Percentiles rank a stretch among this genome's conserved stretches.
Conservation (phyloP, 2,329 filamentous ascomycete species). For the Ascosphaera aggregata region DNA sequence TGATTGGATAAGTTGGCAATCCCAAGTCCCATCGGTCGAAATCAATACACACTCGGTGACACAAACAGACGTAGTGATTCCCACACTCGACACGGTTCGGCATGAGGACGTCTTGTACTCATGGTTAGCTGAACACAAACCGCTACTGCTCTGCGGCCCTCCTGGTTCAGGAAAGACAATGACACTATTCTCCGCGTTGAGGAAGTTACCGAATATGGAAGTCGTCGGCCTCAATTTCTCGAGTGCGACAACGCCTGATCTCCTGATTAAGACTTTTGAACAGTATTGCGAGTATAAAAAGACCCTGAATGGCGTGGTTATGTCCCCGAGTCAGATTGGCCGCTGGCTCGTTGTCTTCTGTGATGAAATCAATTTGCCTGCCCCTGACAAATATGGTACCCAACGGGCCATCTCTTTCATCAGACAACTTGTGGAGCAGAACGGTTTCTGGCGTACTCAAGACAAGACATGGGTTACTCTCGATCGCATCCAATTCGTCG, state of each 20-base stretch:
- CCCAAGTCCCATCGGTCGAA: constrained; percentile 79
- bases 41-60: constrained; percentile 97
- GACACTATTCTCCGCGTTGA: constrained; percentile 92
- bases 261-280: constrained; percentile 97
- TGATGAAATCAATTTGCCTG: constrained; percentile 96
- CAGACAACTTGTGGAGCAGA: constrained; percentile 91
- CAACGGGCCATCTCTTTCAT: constrained; percentile 95
- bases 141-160: constrained; percentile 82
- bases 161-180: constrained; percentile 99
- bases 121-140: constrained; percentile 97
- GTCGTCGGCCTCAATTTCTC: constrained; percentile 98
- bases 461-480: constrained; percentile 97
- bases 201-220: constrained; percentile 96
- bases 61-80: constrained; percentile 95
- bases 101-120: constrained; percentile 99
- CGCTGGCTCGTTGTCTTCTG: constrained; percentile 98
- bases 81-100: constrained; percentile 86
- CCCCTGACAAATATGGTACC: constrained; percentile 91
- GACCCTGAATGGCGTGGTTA: constrained; percentile 83
- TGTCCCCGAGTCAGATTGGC: constrained; percentile 89
- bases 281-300: constrained; percentile 99
- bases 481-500: constrained; percentile 96
- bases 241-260: constrained; percentile 89
- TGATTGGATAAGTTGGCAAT: constrained; percentile 86
- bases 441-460: constrained; percentile 94